Conservation (phyloP, 805 yeast genomes). For the Ogataea paraovalis region DNA sequence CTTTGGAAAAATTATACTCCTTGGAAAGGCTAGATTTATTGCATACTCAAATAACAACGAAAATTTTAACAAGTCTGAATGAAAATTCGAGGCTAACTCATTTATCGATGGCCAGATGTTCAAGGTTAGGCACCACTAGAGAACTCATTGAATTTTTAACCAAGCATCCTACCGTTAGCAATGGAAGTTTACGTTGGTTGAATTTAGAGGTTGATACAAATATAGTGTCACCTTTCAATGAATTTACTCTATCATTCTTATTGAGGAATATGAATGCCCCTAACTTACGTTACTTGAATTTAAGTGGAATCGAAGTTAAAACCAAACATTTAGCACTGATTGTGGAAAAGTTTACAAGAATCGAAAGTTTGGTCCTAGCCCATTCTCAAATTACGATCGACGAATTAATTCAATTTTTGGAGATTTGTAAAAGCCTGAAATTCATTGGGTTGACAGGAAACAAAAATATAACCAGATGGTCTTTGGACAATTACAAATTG, state of each 20-base stretch:
- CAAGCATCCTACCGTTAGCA: constrained; percentile 59
- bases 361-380: constrained; percentile 41
- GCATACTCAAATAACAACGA: constrained; percentile 72
- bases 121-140: constrained; percentile 61
- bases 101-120: constrained; percentile 62
- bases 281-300: constrained; percentile 42
- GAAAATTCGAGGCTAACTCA: constrained; percentile 62
- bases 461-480: constrained; percentile 55
- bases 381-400: constrained; percentile 36
- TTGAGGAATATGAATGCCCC: constrained; percentile 42
- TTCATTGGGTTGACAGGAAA: constrained; percentile 68
- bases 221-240: constrained; percentile 47
- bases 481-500: constrained; percentile 45
- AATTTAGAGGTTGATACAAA: constrained; percentile 51
- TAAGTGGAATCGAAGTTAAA: constrained; percentile 50
- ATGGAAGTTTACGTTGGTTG: constrained; percentile 44
- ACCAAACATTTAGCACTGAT: constrained; percentile 36
- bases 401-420: constrained; percentile 35
- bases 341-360: constrained; percentile 34
- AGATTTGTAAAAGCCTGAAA: constrained; percentile 36
- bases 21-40: constrained; percentile 71
- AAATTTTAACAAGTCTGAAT: constrained; percentile 53
- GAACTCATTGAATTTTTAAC: constrained; percentile 67
- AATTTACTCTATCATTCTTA: constrained; percentile 40
- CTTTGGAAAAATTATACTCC: constrained; percentile 53